These are phyloP conservation scores for Calonectria pseudoreteaudii DNA, from an alignment of 2,329 filamentous ascomycete genomes.

Conservation along the genomic window DNA sequence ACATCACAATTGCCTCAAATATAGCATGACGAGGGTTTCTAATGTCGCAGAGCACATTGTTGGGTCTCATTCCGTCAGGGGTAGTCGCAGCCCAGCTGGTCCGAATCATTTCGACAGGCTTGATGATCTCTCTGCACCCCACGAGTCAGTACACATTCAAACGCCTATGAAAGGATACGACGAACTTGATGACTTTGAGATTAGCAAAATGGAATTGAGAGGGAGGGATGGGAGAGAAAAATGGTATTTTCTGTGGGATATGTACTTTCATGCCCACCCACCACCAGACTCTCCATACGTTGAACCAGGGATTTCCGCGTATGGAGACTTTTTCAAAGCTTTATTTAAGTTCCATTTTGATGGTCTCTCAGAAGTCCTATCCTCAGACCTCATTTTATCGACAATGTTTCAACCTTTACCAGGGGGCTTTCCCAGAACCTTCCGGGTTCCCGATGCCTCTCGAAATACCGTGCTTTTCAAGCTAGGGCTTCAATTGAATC, in stretches of 20 bases:
- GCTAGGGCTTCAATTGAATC: accelerated
- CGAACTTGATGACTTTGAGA: neutral
- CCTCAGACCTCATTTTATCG: neutral
- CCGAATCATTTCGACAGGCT: neutral
- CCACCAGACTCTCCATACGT: neutral
- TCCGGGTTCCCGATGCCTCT: neutral
- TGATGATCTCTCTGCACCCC: too few relatives aligned
- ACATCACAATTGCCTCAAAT: neutral
- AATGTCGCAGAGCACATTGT: neutral
- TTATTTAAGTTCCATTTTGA: neutral
- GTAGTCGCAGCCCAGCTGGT: neutral
- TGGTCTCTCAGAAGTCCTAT: neutral
- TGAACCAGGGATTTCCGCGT: neutral
- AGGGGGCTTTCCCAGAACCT: neutral
- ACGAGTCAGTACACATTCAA: too few relatives aligned
- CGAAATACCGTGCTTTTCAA: neutral
- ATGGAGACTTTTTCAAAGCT: neutral
- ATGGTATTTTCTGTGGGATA: neutral
- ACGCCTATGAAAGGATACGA: neutral
- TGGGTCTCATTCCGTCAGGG: neutral
- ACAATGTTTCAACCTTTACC: neutral
- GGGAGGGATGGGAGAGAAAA: neutral
- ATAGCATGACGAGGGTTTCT: neutral
- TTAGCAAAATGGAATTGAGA: neutral
- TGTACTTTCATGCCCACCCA: neutral